Evolutionary conservation across 148 eudicot genomes (phyloP).

Genomic region (Amaranthus hypochondriacus): DNA sequence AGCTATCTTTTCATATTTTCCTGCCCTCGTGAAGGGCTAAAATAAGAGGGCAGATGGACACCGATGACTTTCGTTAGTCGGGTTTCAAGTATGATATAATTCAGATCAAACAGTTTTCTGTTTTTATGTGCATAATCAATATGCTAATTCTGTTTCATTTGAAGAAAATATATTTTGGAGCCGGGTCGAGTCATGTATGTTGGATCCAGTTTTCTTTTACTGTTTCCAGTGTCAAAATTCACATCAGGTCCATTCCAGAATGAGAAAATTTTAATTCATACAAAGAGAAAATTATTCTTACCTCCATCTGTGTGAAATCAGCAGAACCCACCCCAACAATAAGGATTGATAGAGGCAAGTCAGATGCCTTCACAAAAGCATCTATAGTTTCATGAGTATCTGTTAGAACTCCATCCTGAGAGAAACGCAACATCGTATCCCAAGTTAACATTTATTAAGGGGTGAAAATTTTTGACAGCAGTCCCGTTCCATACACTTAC

Average conservation of each 20-base stretch:
- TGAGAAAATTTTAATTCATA: background rate
- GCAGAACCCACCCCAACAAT: slow-evolving; percentile 92
- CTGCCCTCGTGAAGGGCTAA: background rate
- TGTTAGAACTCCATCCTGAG: slow-evolving; percentile 87
- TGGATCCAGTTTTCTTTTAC: too few relatives aligned
- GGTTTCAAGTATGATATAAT: background rate
- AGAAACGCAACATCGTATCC: background rate
- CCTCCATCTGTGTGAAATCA: slow-evolving; percentile 92
- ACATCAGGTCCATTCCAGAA: background rate
- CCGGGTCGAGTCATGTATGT: too few relatives aligned
- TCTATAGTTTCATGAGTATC: slow-evolving; percentile 82
- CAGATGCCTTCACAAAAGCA: slow-evolving; percentile 79
- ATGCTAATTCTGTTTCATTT: too few relatives aligned
- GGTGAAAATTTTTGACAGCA: background rate
- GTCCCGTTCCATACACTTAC: slow-evolving; percentile 30
- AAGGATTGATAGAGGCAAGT: slow-evolving; percentile 78
- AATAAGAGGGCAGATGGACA: background rate
- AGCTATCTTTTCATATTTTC: background rate
- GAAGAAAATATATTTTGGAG: too few relatives aligned
- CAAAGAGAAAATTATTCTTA: slow-evolving; percentile 17
- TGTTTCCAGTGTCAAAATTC: too few relatives aligned
- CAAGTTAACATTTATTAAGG: background rate
- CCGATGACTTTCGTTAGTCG: background rate
- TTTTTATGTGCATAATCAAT: too few relatives aligned
- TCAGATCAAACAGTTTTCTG: background rate